phyloP scores from a whole-genome alignment of 306 rosid species.

The Vicia villosa region DNA sequence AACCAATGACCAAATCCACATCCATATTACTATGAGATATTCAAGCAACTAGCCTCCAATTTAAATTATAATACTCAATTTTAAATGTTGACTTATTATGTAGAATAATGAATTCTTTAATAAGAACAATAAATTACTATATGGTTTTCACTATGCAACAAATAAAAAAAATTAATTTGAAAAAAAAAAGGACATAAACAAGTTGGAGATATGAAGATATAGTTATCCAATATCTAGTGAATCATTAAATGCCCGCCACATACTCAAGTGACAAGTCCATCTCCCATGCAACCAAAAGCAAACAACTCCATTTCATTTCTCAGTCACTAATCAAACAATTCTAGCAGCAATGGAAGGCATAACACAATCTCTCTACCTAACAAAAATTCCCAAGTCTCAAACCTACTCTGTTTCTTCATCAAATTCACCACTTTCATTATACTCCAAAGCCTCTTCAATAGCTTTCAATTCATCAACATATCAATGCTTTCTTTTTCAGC shows the following conservation, averaged over 20 bases:
- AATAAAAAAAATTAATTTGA: too few relatives aligned
- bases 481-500: conserved; percentile 42
- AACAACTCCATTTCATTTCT: background rate
- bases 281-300: conserved; percentile 23
- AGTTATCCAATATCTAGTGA: conserved; percentile 50
- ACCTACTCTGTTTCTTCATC: conserved; percentile 23
- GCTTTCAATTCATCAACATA: conserved; percentile 39
- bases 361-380: conserved; percentile 45
- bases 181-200: background rate
- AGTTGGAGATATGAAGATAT: conserved; percentile 17
- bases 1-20: too few relatives aligned
- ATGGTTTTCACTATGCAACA: background rate
- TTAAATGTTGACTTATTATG: too few relatives aligned
- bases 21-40: too few relatives aligned
- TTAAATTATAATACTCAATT: too few relatives aligned
- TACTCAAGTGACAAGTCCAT: conserved; percentile 16
- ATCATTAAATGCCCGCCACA: conserved; percentile 65
- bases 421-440: conserved; percentile 36
- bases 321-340: background rate
- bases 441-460: conserved; percentile 42
- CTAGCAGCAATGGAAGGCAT: conserved; percentile 54
- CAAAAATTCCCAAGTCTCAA: conserved; percentile 44
- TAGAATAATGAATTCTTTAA: too few relatives aligned
- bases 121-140: too few relatives aligned
- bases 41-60: too few relatives aligned